Conservation (phyloP, 805 yeast species). For the Torulaspora indica region DNA sequence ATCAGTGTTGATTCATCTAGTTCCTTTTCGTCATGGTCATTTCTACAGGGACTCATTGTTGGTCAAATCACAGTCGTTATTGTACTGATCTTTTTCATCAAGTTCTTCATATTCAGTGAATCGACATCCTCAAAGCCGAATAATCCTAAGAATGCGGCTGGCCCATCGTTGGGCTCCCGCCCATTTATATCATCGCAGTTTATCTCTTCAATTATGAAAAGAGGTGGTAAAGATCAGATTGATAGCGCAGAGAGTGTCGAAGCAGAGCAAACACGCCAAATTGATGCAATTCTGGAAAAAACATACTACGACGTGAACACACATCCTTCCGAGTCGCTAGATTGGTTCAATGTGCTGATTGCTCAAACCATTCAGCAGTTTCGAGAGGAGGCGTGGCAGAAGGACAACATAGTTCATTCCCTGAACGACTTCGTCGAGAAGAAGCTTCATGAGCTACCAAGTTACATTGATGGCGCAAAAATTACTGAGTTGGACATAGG, state of each 20-base stretch:
- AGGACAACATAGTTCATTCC: conserved; percentile 80
- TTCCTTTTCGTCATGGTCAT: conserved; percentile 49
- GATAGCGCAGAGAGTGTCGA: conserved; percentile 25
- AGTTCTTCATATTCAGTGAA: conserved; percentile 74
- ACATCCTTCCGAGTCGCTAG: conserved; percentile 86
- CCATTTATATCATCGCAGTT: conserved; percentile 16
- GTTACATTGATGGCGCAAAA: conserved; percentile 68
- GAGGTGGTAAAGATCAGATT: conserved; percentile 29
- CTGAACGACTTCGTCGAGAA: conserved; percentile 58
- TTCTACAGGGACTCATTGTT: conserved; percentile 66
- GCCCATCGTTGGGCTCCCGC: conserved; percentile 14
- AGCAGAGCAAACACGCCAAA: conserved; percentile 23
- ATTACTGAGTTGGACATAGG: conserved; percentile 88
- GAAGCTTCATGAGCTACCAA: conserved; percentile 60
- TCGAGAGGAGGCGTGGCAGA: conserved; percentile 79
- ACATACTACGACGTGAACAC: conserved; percentile 87
- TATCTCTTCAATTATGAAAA: conserved; percentile 28
- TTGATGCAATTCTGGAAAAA: conserved; percentile 67
- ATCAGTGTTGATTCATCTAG: not conserved
- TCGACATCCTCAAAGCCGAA: conserved; percentile 41
- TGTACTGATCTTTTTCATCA: conserved; percentile 58
- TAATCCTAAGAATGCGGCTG: conserved; percentile 32
- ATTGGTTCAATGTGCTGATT: conserved; percentile 92
- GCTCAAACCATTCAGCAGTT: conserved; percentile 88
- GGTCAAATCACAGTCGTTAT: conserved; percentile 72